These are phyloP conservation scores for Keithomyces neogunnii DNA, from an alignment of 2,329 filamentous ascomycete species.

Conservation along the genomic window DNA sequence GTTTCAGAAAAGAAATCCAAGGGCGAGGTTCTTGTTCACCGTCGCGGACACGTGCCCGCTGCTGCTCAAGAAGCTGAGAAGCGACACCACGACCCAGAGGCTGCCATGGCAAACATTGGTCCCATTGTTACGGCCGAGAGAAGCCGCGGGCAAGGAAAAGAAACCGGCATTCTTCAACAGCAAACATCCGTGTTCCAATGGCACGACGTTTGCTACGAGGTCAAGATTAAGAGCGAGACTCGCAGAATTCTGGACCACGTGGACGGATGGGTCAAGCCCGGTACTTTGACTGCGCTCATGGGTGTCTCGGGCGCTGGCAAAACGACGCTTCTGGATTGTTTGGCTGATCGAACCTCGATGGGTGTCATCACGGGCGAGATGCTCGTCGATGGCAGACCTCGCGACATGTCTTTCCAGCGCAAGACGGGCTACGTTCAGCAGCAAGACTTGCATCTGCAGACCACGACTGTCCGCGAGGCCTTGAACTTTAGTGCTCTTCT, in stretches of 20 bases:
- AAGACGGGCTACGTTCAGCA: conserved; percentile 91
- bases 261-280: conserved; percentile 89
- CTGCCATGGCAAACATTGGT: conserved; percentile 40
- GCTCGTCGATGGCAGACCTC: conserved; percentile 54
- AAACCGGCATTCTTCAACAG: conserved; percentile 32
- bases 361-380: conserved; percentile 83
- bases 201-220: conserved; percentile 70
- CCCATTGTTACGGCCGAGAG: conserved; percentile 38
- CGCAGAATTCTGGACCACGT: conserved; percentile 76
- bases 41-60: conserved; percentile 55
- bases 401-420: conserved; percentile 78
- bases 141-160: conserved; percentile 27
- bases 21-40: conserved; percentile 69
- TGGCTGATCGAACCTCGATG: conserved; percentile 81
- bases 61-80: conserved; percentile 50
- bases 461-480: conserved; percentile 79
- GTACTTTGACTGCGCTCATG: conserved; percentile 84
- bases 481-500: conserved; percentile 79
- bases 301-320: conserved; percentile 90
- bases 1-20: conserved; percentile 62
- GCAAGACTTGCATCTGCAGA: conserved; percentile 80
- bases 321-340: conserved; percentile 78
- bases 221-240: conserved; percentile 69
- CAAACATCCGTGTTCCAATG: conserved; percentile 79
- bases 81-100: conserved; percentile 53